Evolutionary conservation across 2,329 filamentous ascomycete genomes (phyloP).

Genomic region (Hypoxylon sp.): DNA sequence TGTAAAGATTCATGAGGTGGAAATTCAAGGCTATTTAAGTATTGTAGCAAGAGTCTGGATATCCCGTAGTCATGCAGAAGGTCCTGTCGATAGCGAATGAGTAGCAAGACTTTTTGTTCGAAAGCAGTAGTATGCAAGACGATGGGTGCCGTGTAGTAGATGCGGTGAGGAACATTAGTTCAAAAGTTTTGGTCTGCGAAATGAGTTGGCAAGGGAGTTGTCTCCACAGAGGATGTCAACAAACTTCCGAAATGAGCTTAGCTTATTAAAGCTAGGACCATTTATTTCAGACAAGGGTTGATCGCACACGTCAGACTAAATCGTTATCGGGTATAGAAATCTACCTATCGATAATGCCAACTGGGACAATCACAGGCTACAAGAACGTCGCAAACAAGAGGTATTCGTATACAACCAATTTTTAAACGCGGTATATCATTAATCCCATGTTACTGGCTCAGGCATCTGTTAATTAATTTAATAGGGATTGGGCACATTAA

Average conservation of each 20-base stretch:
- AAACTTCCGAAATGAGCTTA: constrained; percentile 48
- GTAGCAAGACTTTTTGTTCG: constrained; percentile 9
- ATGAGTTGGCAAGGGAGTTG: constrained; percentile 46
- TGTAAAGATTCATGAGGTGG: constrained; percentile 54
- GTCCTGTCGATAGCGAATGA: constrained; percentile 24
- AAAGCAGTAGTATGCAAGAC: constrained; percentile 25
- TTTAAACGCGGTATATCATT: neutral
- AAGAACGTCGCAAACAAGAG: neutral
- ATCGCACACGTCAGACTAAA: constrained; percentile 26
- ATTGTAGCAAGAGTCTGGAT: constrained; percentile 23
- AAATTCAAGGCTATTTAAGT: constrained; percentile 28
- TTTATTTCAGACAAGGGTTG: constrained; percentile 31
- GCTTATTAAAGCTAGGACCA: constrained; percentile 33
- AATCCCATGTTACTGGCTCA: neutral
- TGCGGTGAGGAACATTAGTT: constrained; percentile 44
- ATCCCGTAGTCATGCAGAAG: constrained; percentile 22
- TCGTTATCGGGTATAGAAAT: constrained; percentile 1
- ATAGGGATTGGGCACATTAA: neutral
- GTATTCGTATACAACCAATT: neutral
- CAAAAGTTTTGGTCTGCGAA: constrained; percentile 44
- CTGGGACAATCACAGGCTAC: neutral
- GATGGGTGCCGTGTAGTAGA: constrained; percentile 33
- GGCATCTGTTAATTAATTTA: neutral
- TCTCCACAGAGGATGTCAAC: constrained; percentile 46
- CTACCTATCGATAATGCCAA: constrained; percentile 29